Conservation (phyloP, 371 early-diverging fungal genomes). For the Chytridium lagenaria region DNA sequence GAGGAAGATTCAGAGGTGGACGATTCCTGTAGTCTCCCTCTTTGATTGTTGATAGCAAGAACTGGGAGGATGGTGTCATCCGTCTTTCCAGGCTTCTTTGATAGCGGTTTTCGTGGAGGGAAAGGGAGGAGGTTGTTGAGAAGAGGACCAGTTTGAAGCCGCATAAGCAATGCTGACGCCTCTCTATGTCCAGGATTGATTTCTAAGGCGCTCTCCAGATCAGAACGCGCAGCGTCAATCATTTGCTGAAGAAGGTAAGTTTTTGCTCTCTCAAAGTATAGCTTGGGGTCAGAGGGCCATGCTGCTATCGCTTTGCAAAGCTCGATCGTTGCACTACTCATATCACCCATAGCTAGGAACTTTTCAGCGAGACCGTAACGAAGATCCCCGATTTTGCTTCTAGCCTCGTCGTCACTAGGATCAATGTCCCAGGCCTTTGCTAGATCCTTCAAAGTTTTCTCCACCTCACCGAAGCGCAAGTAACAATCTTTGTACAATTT, state of each 20-base stretch:
- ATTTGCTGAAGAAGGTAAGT: constrained; percentile 23
- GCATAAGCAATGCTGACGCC: constrained; percentile 28
- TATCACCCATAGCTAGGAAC: constrained; percentile 27
- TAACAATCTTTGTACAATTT: constrained; percentile 37
- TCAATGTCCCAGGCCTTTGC: constrained; percentile 26
- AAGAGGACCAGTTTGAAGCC: constrained; percentile 26
- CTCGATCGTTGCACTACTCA: constrained; percentile 24
- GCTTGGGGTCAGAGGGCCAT: constrained; percentile 22
- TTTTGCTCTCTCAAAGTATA: constrained; percentile 36
- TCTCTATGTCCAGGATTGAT: constrained; percentile 35
- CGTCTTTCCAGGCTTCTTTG: not conserved
- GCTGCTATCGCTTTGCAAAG: constrained; percentile 38
- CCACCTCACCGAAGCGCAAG: constrained; percentile 20
- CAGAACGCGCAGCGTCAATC: constrained; percentile 34
- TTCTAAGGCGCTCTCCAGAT: constrained; percentile 26
- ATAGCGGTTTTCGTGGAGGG: constrained; percentile 31
- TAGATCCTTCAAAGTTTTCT: constrained; percentile 29
- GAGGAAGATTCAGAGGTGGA: too few species aligned
- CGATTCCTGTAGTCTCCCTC: not conserved
- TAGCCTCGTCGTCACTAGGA: constrained; percentile 29
- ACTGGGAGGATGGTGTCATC: not conserved
- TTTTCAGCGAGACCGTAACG: constrained; percentile 31
- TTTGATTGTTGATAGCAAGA: not conserved
- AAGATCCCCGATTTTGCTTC: constrained; percentile 32
- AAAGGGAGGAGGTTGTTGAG: constrained; percentile 29